Evolutionary conservation across 2,329 filamentous ascomycete genomes (phyloP).

Genomic region (Emergomyces orientalis): DNA sequence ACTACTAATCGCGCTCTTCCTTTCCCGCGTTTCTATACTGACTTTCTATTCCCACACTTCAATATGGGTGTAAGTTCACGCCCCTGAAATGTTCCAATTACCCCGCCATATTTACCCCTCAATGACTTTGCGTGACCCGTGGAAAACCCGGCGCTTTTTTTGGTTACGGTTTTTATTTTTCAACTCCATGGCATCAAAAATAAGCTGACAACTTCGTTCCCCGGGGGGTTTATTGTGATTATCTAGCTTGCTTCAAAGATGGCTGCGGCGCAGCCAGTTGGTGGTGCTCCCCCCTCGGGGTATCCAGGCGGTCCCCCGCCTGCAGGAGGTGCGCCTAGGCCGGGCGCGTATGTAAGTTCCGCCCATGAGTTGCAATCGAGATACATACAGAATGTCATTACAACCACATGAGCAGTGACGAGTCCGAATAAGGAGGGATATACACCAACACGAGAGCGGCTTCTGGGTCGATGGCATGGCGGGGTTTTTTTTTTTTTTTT

Average conservation of each 20-base stretch:
- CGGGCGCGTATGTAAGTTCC: conserved; percentile 47
- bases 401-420: too few species aligned
- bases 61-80: conserved; percentile 21
- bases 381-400: background rate
- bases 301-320: conserved; percentile 32
- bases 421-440: too few species aligned
- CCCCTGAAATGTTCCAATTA: conserved; percentile 3
- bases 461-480: background rate
- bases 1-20: background rate
- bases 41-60: background rate
- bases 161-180: background rate
- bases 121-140: background rate
- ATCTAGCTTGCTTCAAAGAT: conserved; percentile 28
- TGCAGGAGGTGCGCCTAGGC: conserved; percentile 24
- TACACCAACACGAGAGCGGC: too few species aligned
- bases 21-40: conserved; percentile 1
- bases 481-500: background rate
- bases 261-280: conserved; percentile 29
- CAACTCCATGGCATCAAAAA: conserved; percentile 8
- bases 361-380: too few species aligned
- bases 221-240: background rate
- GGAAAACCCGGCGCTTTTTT: background rate
- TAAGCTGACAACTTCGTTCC: conserved; percentile 8
- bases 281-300: conserved; percentile 29
- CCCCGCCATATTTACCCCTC: conserved; percentile 7